Evolutionary conservation across 495 filamentous ascomycete species (phyloP).

Genomic region (Xylaria longipes): DNA sequence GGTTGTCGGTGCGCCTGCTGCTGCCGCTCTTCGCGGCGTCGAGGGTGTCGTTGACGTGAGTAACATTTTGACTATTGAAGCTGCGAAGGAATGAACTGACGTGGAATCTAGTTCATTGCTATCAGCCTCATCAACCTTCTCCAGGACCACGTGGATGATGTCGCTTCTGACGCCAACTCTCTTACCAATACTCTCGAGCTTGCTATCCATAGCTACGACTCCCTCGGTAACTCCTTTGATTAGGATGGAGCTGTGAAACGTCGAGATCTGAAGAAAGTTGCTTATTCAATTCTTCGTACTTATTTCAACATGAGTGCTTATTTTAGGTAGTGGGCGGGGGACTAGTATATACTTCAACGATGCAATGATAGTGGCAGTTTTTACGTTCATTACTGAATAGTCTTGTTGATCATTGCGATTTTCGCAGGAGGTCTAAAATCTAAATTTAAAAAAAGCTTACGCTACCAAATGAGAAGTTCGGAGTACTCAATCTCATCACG

Average conservation of each 20-base stretch:
- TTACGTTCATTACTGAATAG: not conserved
- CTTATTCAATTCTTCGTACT: not conserved
- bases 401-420: not conserved
- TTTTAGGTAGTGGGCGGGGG: not conserved
- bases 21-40: constrained; percentile 28
- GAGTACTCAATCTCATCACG: no score
- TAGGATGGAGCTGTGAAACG: not conserved
- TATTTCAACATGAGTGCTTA: not conserved
- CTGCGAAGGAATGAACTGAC: not conserved
- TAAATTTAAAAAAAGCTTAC: no score
- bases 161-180: constrained; percentile 19
- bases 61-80: not conserved
- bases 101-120: constrained; percentile 21
- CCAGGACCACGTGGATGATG: constrained; percentile 10
- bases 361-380: not conserved
- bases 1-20: constrained; percentile 31
- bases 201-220: constrained; percentile 24
- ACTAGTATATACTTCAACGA: not conserved
- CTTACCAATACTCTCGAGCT: constrained; percentile 26
- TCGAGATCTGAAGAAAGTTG: not conserved
- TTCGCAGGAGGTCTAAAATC: not conserved
- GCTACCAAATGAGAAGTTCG: no score
- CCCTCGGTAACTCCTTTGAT: not conserved
- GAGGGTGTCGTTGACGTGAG: constrained; percentile 37
- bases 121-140: constrained; percentile 23